Base-by-base conservation (phyloP, 805 yeast species). In the Candida quercuum region DNA sequence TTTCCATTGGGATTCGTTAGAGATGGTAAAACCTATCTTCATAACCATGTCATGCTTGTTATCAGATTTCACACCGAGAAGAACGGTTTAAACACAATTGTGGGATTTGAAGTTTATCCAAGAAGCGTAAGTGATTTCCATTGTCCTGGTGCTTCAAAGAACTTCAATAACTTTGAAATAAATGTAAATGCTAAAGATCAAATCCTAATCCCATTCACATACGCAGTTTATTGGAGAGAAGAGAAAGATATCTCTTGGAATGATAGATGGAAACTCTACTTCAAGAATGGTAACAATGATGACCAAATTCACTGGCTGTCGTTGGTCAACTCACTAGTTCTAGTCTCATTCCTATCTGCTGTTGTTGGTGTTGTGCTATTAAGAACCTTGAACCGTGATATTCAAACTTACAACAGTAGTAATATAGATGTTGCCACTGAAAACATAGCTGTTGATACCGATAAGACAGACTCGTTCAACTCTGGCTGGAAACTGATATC, bases 71-170 rank as follows among this genome's bases (percentile, higher is more conserved):
- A 86, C 48, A 63, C 64, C 35, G 66, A 72, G 42, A 58, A 66
- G 53, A 61, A 66, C 23, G 60, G 61, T 14, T 58, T 62, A 35
- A 66, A 71, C 45, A 69, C 85, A 3, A 85, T 87, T 48, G 95
- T 87, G 15, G 96, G 95, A 0, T 84, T 88, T 49, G 96, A 87
- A 61, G 85, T 86, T 12, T 87, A 87, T 54, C 96, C 96, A 10
- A 81, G 77, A 55, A 82, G 93, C 37, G 89, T 84, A 11, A 64
- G 71, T 30, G 63, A 77, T 71, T 57, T 72, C 60, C 56, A 69
- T 35, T 87, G 96, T 57, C 94, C 95, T 2, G 89, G 88, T 11
- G 78, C 83, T 4, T 67, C 80, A 8, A 78, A 73, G 45, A 63
- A 73, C 49, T 81, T 67, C 55, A 64, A 73, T 26, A 76, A 78